phyloP scores from a whole-genome alignment of 306 rosid species.

The Styphnolobium japonicum region DNA sequence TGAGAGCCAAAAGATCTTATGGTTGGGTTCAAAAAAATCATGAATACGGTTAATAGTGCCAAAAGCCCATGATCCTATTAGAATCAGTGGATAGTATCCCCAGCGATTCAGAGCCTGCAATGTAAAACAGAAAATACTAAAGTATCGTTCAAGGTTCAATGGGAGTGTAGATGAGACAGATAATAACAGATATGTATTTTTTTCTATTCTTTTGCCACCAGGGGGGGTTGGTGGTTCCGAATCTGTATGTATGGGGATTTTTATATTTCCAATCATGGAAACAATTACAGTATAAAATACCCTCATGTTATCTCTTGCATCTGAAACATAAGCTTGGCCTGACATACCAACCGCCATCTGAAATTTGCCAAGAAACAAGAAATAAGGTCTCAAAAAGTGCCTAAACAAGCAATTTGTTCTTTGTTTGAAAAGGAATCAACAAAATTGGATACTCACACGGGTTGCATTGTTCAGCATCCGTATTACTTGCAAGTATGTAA shows the following conservation, averaged over 20 bases:
- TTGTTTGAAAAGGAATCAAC: conserved; percentile 1
- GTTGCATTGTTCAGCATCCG: conserved; percentile 99
- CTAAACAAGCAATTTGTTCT: conserved; percentile 1
- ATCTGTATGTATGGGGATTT: background rate
- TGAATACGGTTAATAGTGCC: conserved; percentile 92
- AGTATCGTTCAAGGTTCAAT: background rate
- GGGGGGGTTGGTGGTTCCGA: background rate
- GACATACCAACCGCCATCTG: conserved; percentile 99
- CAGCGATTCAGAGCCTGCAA: conserved; percentile 88
- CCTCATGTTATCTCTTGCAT: conserved; percentile 87
- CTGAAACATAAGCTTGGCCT: conserved; percentile 63
- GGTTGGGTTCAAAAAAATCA: conserved; percentile 87
- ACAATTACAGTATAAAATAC: conserved; percentile 35
- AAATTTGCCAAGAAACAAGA: conserved; percentile 38
- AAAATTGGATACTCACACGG: conserved; percentile 61
- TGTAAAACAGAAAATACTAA: background rate
- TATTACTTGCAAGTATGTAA: conserved; percentile 87
- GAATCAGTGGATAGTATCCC: conserved; percentile 97
- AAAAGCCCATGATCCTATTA: conserved; percentile 92
- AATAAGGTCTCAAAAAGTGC: conserved; percentile 27
- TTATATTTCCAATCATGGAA: background rate
- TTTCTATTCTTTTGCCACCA: background rate
- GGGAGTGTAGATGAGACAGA: conserved; percentile 12
- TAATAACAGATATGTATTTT: background rate
- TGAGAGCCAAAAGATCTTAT: conserved; percentile 90